Evolutionary conservation across 225 moss, liverwort and hornwort genomes (phyloP), one percentile per base, ranked within the genome.

Genomic region (Climacium dendroides): DNA sequence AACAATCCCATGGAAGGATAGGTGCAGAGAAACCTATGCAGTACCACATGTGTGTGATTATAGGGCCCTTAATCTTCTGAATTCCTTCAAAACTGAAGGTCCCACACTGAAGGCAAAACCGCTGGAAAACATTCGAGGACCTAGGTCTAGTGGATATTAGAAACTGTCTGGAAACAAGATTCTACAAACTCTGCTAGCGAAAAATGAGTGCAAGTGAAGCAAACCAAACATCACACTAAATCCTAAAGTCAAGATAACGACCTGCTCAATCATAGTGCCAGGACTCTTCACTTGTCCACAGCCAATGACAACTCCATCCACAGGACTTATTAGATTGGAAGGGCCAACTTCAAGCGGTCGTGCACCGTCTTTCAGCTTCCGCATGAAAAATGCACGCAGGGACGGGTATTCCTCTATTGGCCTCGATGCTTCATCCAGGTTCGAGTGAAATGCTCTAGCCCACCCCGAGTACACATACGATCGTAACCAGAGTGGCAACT

Each of bases 11-110:
- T 81, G 61, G 85, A 87, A 93, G 82, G 87, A 90, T 84, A 88
- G 93, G 93, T 90, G 88, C 86, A 93, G 85, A 94, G 91, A 93
- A 94, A 93, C 93, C 91, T 93, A 89, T 89, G 86, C 90, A 88
- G 90, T 96, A 99, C 99, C 99, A 99, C 99, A 99, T 99, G 92
- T 97, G 99, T 87, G 97, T 99, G 85, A 99, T 96, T 53, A 95
- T 99, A 50, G 99, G 99, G 63, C 99, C 99, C 92, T 97, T 99
- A 58, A 97, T 88, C 89, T 95, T 95, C 90, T 94, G n/a, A n/a
- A n/a, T n/a, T n/a, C n/a, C n/a, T n/a, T n/a, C n/a, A n/a, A n/a
- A n/a, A n/a, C n/a, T n/a, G n/a, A 65, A 59, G 43, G 71, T 63
- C 50, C 57, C 81, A 45, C n/a, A 45, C 25, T 74, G 85, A 75